phyloP scores from a whole-genome alignment of 148 eudicot species.

The Rhododendron vialii region DNA sequence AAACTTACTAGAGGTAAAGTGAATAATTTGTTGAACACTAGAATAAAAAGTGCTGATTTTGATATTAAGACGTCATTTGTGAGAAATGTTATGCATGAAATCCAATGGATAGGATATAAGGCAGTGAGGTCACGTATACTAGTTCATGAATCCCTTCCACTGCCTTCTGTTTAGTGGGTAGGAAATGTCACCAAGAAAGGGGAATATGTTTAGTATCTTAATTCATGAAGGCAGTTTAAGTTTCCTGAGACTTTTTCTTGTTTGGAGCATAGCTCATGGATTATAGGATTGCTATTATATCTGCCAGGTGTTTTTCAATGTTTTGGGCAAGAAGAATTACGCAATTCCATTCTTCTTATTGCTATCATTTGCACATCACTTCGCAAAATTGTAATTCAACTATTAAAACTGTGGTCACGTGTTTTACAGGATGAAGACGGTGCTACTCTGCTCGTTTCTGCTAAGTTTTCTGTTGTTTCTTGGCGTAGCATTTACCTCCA shows the following conservation, averaged over 20 bases:
- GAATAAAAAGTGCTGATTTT: not conserved
- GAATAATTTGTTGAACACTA: not conserved
- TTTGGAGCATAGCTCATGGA: not conserved
- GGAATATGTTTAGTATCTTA: not conserved
- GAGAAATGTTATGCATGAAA: not conserved
- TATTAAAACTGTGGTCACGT: not conserved
- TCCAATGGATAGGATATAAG: not conserved
- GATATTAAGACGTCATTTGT: not conserved
- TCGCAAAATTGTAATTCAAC: not conserved
- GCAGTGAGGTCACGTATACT: not conserved
- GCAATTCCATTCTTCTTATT: not conserved
- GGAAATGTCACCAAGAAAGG: not conserved
- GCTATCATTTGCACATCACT: not conserved
- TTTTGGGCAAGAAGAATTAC: not conserved
- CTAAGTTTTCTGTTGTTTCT: conserved; percentile 79
- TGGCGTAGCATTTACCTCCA: conserved; percentile 70
- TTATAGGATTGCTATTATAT: not conserved
- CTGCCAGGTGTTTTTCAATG: not conserved
- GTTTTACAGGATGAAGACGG: conserved; percentile 80
- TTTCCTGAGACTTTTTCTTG: not conserved
- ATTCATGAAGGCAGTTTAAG: not conserved
- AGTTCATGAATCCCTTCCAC: not conserved
- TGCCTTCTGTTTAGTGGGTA: not conserved
- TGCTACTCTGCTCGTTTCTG: conserved; percentile 83
- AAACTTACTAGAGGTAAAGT: conserved; percentile 59